Conservation (phyloP, 768 basidiomycete genomes). For the Podaxis sp. region DNA sequence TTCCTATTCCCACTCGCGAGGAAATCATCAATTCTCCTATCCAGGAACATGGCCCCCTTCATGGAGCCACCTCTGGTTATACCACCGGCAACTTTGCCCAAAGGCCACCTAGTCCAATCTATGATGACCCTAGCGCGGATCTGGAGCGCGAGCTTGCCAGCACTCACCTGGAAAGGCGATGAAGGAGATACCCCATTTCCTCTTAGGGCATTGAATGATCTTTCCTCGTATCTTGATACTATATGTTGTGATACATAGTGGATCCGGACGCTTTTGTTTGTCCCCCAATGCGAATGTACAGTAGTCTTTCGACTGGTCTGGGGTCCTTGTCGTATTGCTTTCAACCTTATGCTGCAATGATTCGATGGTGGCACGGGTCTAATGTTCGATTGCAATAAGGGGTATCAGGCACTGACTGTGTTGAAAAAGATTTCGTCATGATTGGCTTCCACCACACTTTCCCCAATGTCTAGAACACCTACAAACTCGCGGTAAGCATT, state of each 20-base stretch:
- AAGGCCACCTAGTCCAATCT: conserved; percentile 63
- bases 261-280: neutral
- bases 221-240: neutral
- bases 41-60: conserved; percentile 52
- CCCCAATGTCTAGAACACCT: neutral
- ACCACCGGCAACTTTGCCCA: conserved; percentile 36
- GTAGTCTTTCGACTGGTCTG: neutral
- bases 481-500: neutral
- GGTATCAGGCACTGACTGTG: too few species aligned
- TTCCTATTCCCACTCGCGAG: conserved; percentile 77
- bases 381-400: neutral
- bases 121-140: conserved; percentile 83
- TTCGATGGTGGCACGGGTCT: too few species aligned
- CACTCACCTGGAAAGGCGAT: conserved; percentile 46
- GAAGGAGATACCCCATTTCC: conserved; percentile 10
- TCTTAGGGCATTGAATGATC: neutral
- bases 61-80: conserved; percentile 69
- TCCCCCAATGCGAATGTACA: neutral
- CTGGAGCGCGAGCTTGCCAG: conserved; percentile 84
- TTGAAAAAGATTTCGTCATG: neutral
- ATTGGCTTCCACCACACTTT: neutral
- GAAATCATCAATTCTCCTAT: conserved; percentile 79
- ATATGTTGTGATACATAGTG: neutral
- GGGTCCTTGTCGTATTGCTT: neutral
- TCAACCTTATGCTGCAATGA: too few species aligned